Base-by-base conservation (phyloP, 768 basidiomycete genomes). In the Agaricus blazei region DNA sequence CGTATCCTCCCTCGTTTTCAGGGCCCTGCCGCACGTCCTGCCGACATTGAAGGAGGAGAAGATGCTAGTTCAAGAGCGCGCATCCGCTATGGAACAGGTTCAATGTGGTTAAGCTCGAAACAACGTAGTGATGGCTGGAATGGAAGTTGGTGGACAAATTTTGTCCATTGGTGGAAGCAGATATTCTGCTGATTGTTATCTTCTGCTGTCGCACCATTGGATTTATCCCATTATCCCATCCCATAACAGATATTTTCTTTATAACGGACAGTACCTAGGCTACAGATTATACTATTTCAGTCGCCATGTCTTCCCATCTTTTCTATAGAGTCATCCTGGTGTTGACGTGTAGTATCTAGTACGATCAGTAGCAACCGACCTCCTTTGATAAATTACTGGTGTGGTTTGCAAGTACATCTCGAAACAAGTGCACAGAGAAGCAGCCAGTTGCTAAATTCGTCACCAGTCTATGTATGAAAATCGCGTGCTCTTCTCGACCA, bases 71-170 rank as follows among this genome's bases (percentile, higher is more conserved):
- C 82, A 60, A 75, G 74, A 58, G 79, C 78, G 53, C 78, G 79
- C 36, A 77, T 93, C 56, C 79, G 78, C 29, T 82, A 83, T 66
- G 92, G 92, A 19, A 93, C 92, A n/a, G 92, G 92, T 7, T 74
- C 78, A 46, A 87, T 95, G 81, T 90, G 88, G 85, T 70, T 90
- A 28, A 84, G 89, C 53, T 65, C 75, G 23, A 82, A 78, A 62
- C 64, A 69, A 43, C 83, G 93, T 37, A 69, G 71, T 38, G 75
- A 78, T 28, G 86, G 82, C 9, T 93, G 85, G 83, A 74, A 82
- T 64, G 90, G 92, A 23, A 75, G 81, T 43, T 88, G 84, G 82
- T 93, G 90, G 90, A 81, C 81, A 43, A 76, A 87, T 59, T 83
- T 94, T 64, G 71, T 82, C 61, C 68, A 84, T 45, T 94, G 93